Base-by-base conservation (phyloP, 768 basidiomycete species). In the Russula brevipes region DNA sequence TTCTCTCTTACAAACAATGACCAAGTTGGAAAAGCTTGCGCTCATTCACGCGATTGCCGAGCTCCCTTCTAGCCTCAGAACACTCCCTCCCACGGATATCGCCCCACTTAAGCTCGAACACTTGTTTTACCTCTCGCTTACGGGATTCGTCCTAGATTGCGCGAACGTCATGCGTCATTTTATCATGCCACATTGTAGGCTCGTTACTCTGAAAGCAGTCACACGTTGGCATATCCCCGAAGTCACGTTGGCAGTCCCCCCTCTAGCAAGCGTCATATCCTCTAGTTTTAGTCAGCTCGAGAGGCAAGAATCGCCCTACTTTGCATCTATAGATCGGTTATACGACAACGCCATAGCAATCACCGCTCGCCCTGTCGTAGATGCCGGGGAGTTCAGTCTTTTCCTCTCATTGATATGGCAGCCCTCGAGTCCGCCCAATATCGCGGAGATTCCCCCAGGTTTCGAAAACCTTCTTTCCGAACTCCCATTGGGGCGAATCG, bases 111-210 rank as follows among this genome's bases (percentile, higher is more conserved):
- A 30, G 9, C 58, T 64, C 36, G 35, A 60, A 50, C 35, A 45
- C 42, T 12, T 64, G 8, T 39, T 38, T 17, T 7, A 24, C 30
- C 17, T 64, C 35, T 17, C 49, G 10, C 24, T 64, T n/a, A 44
- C 12, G 9, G 59, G 59, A 45, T 51, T 50, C 47, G 35, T 46
- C 54, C 53, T 60, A n/a, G 63, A 64, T 33, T 64, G 63, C 14
- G 54, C 54, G 14, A 45, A 64, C n/a, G 1, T 64, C 3, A 55
- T 60, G 36, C 63, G 63, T 14, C 17, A 56, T 16, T 30, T 64
- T 8, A 11, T 50, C 46, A 33, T 60, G 35, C 63, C 63, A 33
- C 58, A 36, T 39, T 64, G 63, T 33, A 41, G 44, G 35, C 41
- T 7, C 35, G 42, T 64, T 36, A 5, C 12, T n/a, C 35, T 64